Evolutionary conservation across 2,329 filamentous ascomycete species (phyloP).

Genomic region (Graphilbum fragrans): DNA sequence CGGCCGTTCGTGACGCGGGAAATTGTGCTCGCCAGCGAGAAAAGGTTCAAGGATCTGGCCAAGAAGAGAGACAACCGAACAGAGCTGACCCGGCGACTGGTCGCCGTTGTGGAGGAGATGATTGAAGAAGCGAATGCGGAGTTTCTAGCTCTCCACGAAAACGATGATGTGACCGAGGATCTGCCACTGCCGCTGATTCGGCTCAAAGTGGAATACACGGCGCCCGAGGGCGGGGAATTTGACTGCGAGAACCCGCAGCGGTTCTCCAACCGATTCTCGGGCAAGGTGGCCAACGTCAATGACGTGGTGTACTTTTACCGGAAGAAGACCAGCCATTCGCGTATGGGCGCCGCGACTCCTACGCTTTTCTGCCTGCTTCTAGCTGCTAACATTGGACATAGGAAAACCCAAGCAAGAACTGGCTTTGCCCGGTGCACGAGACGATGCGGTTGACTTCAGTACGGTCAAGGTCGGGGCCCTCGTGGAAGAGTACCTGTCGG

Average conservation of each 20-base stretch:
- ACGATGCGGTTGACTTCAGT: constrained; percentile 47
- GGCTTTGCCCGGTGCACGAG: constrained; percentile 51
- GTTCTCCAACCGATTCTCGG: constrained; percentile 84
- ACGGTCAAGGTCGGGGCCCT: constrained; percentile 79
- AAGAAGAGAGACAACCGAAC: constrained; percentile 73
- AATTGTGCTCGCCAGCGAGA: constrained; percentile 63
- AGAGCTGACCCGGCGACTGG: constrained; percentile 66
- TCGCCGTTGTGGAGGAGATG: constrained; percentile 69
- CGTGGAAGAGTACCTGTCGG: constrained; percentile 74
- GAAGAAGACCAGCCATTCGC: constrained; percentile 56
- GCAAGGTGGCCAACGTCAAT: constrained; percentile 85
- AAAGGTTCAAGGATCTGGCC: constrained; percentile 64
- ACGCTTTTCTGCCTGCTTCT: neutral
- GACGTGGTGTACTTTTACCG: constrained; percentile 90
- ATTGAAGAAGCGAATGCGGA: constrained; percentile 73
- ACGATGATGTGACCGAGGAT: constrained; percentile 44
- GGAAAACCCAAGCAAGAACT: constrained; percentile 33
- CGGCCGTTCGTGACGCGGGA: constrained; percentile 84
- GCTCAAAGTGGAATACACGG: constrained; percentile 80
- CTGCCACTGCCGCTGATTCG: constrained; percentile 73
- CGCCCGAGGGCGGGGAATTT: constrained; percentile 73
- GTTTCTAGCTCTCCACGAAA: constrained; percentile 66
- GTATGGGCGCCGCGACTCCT: constrained; percentile 21
- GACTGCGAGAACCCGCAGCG: constrained; percentile 92
- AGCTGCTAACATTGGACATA: constrained; percentile 4